Percentiles rank a stretch among this genome's conserved stretches.
Conservation (phyloP, 2,329 filamentous ascomycete species). For the Sclerotinia spermophila region DNA sequence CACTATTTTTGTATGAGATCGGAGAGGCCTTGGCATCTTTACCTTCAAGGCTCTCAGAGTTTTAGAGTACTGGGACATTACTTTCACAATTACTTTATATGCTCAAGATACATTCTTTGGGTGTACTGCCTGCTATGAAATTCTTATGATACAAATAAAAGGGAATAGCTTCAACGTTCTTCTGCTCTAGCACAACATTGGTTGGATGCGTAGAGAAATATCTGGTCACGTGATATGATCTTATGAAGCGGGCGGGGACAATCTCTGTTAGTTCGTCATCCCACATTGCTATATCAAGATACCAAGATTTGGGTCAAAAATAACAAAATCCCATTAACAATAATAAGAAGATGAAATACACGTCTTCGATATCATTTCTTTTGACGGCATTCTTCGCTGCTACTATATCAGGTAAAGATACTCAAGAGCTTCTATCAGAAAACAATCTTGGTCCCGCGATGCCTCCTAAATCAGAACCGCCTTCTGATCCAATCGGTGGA, state of each 20-base stretch:
- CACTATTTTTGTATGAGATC: not conserved
- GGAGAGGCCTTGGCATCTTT: not conserved
- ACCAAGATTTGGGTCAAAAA: constrained; percentile 1
- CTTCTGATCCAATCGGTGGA: constrained; percentile 28
- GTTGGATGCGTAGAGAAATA: too few species aligned
- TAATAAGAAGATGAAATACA: constrained; percentile 15
- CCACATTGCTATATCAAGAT: constrained; percentile 9
- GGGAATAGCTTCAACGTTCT: not conserved
- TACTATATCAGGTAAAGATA: constrained; percentile 12
- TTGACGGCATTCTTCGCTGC: constrained; percentile 22
- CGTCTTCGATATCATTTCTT: constrained; percentile 16
- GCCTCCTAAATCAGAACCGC: constrained; percentile 23
- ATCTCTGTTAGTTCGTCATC: constrained; percentile 12
- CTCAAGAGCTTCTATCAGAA: constrained; percentile 25
- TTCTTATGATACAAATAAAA: not conserved
- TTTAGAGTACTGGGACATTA: not conserved
- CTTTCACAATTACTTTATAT: not conserved
- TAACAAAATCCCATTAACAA: not conserved
- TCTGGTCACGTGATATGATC: not conserved
- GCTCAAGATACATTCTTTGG: not conserved
- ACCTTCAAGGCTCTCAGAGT: not conserved
- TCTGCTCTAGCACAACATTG: not conserved
- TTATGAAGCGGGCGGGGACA: not conserved
- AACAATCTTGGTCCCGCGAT: constrained; percentile 31
- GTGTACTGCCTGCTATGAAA: not conserved